Evolutionary conservation across 495 filamentous ascomycete species (phyloP).

Genomic region (Penicillium atrosanguineum): DNA sequence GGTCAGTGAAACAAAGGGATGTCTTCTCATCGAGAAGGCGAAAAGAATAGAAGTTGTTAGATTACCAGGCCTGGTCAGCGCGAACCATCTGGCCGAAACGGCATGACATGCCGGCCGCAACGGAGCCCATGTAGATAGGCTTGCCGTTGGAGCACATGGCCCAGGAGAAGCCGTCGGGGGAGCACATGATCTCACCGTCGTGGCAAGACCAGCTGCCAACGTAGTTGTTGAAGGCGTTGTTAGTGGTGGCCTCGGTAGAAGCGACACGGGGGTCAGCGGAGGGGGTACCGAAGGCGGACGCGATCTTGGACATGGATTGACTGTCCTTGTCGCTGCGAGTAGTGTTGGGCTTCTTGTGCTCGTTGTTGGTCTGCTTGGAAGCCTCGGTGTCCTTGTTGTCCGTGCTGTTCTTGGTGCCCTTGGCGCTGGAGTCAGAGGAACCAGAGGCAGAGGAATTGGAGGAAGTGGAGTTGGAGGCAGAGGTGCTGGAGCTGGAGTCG

Average conservation of each 20-base stretch:
- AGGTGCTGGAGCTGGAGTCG: conserved; percentile 4
- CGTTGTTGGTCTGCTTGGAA: too few species aligned
- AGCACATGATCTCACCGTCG: conserved; percentile 36
- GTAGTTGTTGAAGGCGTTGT: conserved; percentile 16
- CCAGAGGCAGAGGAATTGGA: too few species aligned
- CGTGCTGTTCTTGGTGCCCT: too few species aligned
- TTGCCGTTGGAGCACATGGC: conserved; percentile 34
- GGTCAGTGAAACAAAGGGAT: neutral
- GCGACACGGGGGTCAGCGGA: conserved; percentile 11
- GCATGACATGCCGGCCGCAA: conserved; percentile 41
- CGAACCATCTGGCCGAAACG: conserved; percentile 29
- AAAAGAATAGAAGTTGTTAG: neutral
- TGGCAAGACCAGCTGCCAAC: conserved; percentile 21
- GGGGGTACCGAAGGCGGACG: conserved; percentile 11
- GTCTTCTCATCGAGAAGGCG: neutral
- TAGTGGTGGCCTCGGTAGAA: conserved; percentile 14
- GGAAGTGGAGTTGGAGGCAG: neutral
- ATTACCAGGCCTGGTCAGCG: conserved; percentile 3
- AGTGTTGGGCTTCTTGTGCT: neutral
- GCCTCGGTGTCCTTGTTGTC: too few species aligned
- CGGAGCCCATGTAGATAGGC: conserved; percentile 39
- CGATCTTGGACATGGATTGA: conserved; percentile 17
- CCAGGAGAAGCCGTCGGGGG: conserved; percentile 35
- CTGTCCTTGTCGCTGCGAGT: conserved; percentile 6
- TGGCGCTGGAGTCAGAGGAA: too few species aligned